A percentile compares a stretch with the other conserved stretches of the same genome.
These are phyloP conservation scores for Pythium coloratum DNA, from an alignment of 352 stramenopile genomes.

Conservation along the genomic window DNA sequence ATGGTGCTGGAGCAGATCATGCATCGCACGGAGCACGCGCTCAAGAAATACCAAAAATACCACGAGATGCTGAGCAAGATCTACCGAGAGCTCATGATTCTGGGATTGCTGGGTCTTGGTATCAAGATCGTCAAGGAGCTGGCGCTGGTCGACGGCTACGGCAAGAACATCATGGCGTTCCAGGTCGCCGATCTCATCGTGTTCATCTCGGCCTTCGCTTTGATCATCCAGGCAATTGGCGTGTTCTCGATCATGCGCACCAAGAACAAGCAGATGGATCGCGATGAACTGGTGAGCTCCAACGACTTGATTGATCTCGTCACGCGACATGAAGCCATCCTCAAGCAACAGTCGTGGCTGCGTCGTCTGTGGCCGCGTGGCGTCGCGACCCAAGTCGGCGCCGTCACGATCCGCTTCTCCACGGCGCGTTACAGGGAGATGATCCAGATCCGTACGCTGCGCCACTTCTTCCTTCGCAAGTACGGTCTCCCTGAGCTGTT, in stretches of 20 bases:
- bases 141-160: conserved; percentile 14
- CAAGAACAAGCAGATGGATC: conserved; percentile 30
- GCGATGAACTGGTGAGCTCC: conserved; percentile 26
- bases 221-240: conserved; percentile 35
- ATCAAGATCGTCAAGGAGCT: conserved; percentile 39
- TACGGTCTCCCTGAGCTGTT: conserved; percentile 28
- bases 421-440: conserved; percentile 19
- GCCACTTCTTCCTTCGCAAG: conserved; percentile 26
- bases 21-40: conserved; percentile 48
- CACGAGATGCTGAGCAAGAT: conserved; percentile 63
- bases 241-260: conserved; percentile 30
- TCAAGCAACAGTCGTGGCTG: conserved; percentile 15
- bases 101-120: conserved; percentile 33
- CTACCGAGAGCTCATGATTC: conserved; percentile 32
- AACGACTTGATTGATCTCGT: conserved; percentile 26
- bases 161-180: conserved; percentile 31
- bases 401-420: conserved; percentile 11
- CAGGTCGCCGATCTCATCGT: conserved; percentile 37
- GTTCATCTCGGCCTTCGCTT: conserved; percentile 33
- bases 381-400: background rate
- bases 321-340: conserved; percentile 26
- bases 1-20: conserved; percentile 52
- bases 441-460: conserved; percentile 21
- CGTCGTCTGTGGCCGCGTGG: conserved; percentile 15
- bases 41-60: conserved; percentile 57